These are phyloP conservation scores for Nyctanthes arbortristis DNA, from an alignment of 257 asterid species.

Conservation along the genomic window DNA sequence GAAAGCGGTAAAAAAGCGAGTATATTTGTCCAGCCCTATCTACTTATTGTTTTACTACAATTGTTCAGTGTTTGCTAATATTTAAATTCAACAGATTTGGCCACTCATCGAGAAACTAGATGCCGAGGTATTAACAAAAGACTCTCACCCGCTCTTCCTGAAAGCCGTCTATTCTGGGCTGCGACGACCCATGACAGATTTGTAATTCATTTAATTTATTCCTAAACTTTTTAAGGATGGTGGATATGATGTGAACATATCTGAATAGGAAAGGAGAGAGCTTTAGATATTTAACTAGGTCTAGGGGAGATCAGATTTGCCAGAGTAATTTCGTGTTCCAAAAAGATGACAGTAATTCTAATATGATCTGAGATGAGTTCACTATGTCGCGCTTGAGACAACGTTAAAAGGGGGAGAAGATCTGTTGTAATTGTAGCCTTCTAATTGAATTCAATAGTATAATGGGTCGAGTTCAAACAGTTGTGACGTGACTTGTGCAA, in stretches of 20 bases:
- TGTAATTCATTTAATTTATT: too few species aligned
- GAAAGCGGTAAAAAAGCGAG: too few species aligned
- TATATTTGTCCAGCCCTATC: neutral
- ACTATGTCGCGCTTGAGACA: too few species aligned
- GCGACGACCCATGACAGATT: conserved; percentile 50
- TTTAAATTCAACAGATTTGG: conserved; percentile 69
- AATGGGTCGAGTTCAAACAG: too few species aligned
- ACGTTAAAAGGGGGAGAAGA: too few species aligned
- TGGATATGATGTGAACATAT: neutral
- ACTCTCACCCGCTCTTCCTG: conserved; percentile 70
- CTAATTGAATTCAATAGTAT: too few species aligned
- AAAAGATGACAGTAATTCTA: too few species aligned
- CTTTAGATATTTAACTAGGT: conserved; percentile 6
- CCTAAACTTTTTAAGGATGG: too few species aligned
- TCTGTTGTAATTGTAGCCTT: too few species aligned
- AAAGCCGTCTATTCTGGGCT: conserved; percentile 77
- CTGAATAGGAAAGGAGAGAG: conserved; percentile 1
- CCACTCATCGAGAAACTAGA: conserved; percentile 72
- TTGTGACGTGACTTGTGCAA: too few species aligned
- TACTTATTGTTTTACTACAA: neutral
- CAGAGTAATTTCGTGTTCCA: neutral
- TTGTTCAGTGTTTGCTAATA: neutral
- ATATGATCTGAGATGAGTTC: too few species aligned
- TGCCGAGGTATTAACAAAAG: conserved; percentile 71
- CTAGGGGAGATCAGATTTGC: conserved; percentile 18